Conservation (phyloP, 2,329 filamentous ascomycete species). For the Claviceps pusilla region DNA sequence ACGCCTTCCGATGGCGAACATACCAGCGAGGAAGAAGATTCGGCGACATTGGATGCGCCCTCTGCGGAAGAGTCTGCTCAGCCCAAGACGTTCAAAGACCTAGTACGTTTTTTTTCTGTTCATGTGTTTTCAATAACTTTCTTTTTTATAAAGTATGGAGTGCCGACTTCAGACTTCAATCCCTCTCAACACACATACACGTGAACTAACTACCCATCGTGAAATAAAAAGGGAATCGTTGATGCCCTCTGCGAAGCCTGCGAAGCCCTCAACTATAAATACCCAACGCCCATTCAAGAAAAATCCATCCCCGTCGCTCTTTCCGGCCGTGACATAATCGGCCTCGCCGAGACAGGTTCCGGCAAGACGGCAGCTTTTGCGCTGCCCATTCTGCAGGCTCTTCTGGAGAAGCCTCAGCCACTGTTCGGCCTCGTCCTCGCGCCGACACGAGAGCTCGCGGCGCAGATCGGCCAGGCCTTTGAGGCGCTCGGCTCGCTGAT, state of each 20-base stretch:
- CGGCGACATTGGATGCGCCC: constrained; percentile 19
- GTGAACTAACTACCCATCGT: too few species aligned
- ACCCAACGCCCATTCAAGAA: constrained; percentile 76
- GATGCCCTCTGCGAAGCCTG: constrained; percentile 84
- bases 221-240: constrained; percentile 49
- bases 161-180: too few species aligned
- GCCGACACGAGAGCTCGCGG: constrained; percentile 83
- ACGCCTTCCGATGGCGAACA: constrained; percentile 4
- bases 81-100: constrained; percentile 50
- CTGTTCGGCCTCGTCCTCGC: constrained; percentile 83
- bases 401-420: constrained; percentile 75
- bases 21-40: constrained; percentile 14
- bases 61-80: constrained; percentile 19
- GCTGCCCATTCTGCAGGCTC: constrained; percentile 75
- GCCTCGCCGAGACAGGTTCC: constrained; percentile 84
- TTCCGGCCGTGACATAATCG: constrained; percentile 73
- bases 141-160: too few species aligned
- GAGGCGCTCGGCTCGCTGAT: constrained; percentile 80
- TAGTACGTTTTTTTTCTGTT: constrained; percentile 26
- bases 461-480: constrained; percentile 77
- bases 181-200: too few species aligned
- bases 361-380: constrained; percentile 95
- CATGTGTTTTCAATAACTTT: not conserved
- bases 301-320: constrained; percentile 73
- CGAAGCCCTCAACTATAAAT: constrained; percentile 63